Base-by-base conservation (phyloP, 1,284 basidiomycete species). In the Pseudozyma hubeiensis region DNA sequence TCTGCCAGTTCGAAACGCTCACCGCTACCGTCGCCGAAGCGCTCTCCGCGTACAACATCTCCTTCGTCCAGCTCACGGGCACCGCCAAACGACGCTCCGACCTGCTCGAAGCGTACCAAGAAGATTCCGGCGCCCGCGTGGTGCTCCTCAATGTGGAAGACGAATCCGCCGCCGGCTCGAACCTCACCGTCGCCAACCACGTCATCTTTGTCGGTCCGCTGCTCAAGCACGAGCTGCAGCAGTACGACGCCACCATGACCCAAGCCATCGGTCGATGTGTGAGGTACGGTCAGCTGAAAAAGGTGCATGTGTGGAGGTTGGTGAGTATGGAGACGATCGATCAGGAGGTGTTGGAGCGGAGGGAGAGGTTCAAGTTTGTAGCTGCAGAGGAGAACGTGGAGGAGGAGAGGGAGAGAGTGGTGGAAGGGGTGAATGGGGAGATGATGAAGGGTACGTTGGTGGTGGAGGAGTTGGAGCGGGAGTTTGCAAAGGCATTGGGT, bases 171-270 rank as follows among this genome's bases (percentile, higher is more conserved):
- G 93, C 93, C 52, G 94, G 94, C 90, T 93, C 72, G 69, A 97
- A 97, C 84, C 85, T 97, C 79, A 97, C 94, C 1, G 90, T 89
- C 17, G 94, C 95, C 14, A 97, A 95, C 86, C 93, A 96, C 80
- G 94, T 93, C 37, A 91, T 97, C 82, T 97, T 97, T 88, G 87
- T 97, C 53, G 94, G 93, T 4, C 94, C 94, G 3, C 87, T 97
- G 35, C 90, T 95, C 19, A 89, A 93, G 91, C 85, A 92, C 92
- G 71, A 79, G 24, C 62, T 62, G 50, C 64, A 78, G 61, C 74
- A 75, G 61, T 79, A 79, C 49, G 52, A 66, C 10, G 73, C 72
- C 0, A 79, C 78, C 30, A 75, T 78, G 73, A 70, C 77, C 53
- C 77, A 79, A 47, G 78, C 76, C 2, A 75, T 67, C 31, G 76